Evolutionary conservation across 2,329 filamentous ascomycete genomes (phyloP), one percentile per base, ranked within the genome.

Genomic region (Lizonia empirigonia): DNA sequence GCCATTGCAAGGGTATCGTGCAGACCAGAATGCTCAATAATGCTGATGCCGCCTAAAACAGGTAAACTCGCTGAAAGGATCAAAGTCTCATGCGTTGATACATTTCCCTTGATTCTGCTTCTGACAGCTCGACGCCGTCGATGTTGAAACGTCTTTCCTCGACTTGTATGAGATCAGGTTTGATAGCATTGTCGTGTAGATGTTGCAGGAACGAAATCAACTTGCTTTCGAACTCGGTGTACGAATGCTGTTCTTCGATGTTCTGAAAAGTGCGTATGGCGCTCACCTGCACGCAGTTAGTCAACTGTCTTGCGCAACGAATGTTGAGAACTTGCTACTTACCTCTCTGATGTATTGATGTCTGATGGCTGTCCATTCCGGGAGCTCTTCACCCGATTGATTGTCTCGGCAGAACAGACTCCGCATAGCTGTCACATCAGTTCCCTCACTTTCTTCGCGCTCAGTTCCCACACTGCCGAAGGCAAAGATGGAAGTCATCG

Each of bases 131-230:
- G 26, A 59, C 65, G 4, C 60, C 59, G 27, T 73, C 58, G 16
- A 72, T 64, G 9, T 64, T 69, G 36, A 73, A 68, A 3, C 74
- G 67, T 1, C 80, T 79, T 20, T 71, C 72, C 55, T 84, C 81
- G 4, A 84, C 69, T 55, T 84, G 81, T 1, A 76, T 60, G 1
- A 84, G 72, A 16, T 83, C 69, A 0, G 82, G 82, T 24, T 72
- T 67, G 16, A 76, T 65, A 15, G 80, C 64, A 6, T 66, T 69
- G 2, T 70, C 62, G 50, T 80, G 73, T 10, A 84, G 63, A 22
- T 71, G 64, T 1, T 66, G 56, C 6, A 84, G 56, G 50, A 78
- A 79, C 0, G 67, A 64, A 4, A 77, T 53, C 2, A 82, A 55
- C 1, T 59, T 53, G 3, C 61, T 51, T 35, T 79, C 76, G 27